phyloP scores from a whole-genome alignment of 805 yeast genomes.

The Lipomyces orientalis region DNA sequence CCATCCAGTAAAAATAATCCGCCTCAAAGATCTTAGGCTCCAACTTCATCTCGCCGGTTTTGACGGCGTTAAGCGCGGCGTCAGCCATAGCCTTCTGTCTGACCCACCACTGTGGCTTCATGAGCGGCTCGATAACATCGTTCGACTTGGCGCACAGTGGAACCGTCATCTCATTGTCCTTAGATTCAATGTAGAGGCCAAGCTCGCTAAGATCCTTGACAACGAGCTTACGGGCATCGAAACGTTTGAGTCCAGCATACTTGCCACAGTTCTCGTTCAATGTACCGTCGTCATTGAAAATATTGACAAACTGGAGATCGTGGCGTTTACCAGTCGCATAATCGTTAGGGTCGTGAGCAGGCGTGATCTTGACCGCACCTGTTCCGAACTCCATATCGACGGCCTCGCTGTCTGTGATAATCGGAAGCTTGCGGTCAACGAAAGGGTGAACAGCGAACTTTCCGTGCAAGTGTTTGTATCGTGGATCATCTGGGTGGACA shows the following conservation, averaged over 20 bases:
- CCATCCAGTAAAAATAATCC: conserved; percentile 95
- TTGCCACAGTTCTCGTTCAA: conserved; percentile 93
- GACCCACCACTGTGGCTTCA: conserved; percentile 99
- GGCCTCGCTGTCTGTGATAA: conserved; percentile 86
- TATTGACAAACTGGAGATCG: conserved; percentile 83
- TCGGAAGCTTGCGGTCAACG: conserved; percentile 81
- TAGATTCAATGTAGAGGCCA: conserved; percentile 80
- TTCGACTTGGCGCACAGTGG: conserved; percentile 97
- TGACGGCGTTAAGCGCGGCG: conserved; percentile 84
- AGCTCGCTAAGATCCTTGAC: conserved; percentile 76
- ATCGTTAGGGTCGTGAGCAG: conserved; percentile 98
- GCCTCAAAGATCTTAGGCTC: conserved; percentile 88
- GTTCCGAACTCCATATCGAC: conserved; percentile 99
- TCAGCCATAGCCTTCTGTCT: conserved; percentile 86
- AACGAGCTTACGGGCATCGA: conserved; percentile 87
- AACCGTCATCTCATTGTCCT: conserved; percentile 93
- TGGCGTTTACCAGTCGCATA: conserved; percentile 95
- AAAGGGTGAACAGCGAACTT: conserved; percentile 91
- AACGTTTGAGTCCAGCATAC: conserved; percentile 89
- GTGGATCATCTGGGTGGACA: conserved; percentile 91
- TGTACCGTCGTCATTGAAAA: conserved; percentile 88
- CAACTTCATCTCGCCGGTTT: conserved; percentile 77
- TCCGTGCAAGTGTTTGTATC: conserved; percentile 95
- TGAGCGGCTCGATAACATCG: conserved; percentile 92
- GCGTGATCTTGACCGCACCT: conserved; percentile 99